A percentile compares a stretch with the other conserved stretches of the same genome.
These are phyloP conservation scores for Periconia macrospinosa DNA, from an alignment of 2,329 filamentous ascomycete species.

Conservation along the genomic window DNA sequence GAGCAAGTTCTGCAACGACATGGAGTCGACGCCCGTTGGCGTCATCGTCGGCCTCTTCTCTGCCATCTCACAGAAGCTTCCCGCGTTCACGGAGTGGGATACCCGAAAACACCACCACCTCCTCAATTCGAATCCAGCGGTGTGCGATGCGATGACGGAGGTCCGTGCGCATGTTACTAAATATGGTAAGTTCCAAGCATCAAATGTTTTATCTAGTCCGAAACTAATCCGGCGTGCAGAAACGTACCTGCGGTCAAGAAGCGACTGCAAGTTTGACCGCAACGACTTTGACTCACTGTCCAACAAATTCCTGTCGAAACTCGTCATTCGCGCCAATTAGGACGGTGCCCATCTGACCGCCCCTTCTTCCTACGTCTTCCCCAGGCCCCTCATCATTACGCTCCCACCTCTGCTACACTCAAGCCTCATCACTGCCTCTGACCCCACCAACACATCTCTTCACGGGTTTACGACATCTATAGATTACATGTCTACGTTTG, in stretches of 20 bases:
- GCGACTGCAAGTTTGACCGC: constrained; percentile 81
- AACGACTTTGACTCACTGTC: constrained; percentile 93
- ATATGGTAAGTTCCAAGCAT: constrained; percentile 70
- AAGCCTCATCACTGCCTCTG: constrained; percentile 26
- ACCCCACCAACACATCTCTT: constrained; percentile 22
- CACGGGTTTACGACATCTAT: constrained; percentile 32
- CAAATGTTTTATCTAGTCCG: constrained; percentile 5
- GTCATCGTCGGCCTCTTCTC: constrained; percentile 97
- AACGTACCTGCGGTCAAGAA: constrained; percentile 79
- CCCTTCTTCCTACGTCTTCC: constrained; percentile 7
- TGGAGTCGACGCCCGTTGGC: constrained; percentile 94
- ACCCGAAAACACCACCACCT: constrained; percentile 87
- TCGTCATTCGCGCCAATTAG: constrained; percentile 92
- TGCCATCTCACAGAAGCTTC: constrained; percentile 95
- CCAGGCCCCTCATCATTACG: constrained; percentile 19
- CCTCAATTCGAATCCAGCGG: constrained; percentile 85
- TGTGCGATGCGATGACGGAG: constrained; percentile 96
- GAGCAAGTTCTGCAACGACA: constrained; percentile 93
- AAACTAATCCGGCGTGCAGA: constrained; percentile 63
- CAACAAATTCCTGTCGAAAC: constrained; percentile 95
- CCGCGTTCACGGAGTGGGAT: constrained; percentile 91
- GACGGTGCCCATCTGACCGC: constrained; percentile 3
- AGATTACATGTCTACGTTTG: constrained; percentile 37
- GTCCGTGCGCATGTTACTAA: constrained; percentile 89
- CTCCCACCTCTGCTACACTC: constrained; percentile 13